Evolutionary conservation across 1,284 basidiomycete genomes (phyloP), one percentile per base, ranked within the genome.

Genomic region (Leccinum griseonigrum): DNA sequence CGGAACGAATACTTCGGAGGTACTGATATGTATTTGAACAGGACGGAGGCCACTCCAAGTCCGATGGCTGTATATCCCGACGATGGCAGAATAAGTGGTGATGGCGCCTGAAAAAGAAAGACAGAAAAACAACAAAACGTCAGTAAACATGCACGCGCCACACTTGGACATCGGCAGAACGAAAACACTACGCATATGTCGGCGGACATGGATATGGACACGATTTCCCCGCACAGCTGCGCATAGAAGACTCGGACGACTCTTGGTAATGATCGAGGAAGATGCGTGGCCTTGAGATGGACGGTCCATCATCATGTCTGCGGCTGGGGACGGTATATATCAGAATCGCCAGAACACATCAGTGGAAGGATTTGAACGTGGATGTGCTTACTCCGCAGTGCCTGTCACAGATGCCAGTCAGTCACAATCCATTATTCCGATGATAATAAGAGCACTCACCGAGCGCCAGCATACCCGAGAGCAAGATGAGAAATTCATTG

Each of bases 231-330:
- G 22, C 22, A 22, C 22, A 22, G 22, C 22, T 22, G 22, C 54
- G 86, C 87, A 67, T 84, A 78, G 72, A 89, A 88, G 76, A 89
- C 86, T 22, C 22, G 22, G 22, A 22, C 22, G 68, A 83, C 83
- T 61, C 76, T 78, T 16, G 87, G 88, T 67, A 85, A 85, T n/a
- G 87, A 85, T 50, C 86, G 78, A 28, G 89, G 79, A 58, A 88
- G 80, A 70, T 88, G 87, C 57, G 85, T 85, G 3, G 87, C 87
- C 77, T 89, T 88, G 66, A 89, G 22, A 22, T 22, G 22, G 22
- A 22, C 22, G 73, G 67, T 89, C 87, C 60, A 86, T 84, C 57
- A 84, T 84, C 86, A 89, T 88, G 71, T 89, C 88, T 43, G 81
- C 75, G 29, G 85, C 78, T 69, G 53, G n/a, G n/a, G n/a, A 52